Evolutionary conservation across 441 rosid species (phyloP).

Genomic region (Gossypium davidsonii): DNA sequence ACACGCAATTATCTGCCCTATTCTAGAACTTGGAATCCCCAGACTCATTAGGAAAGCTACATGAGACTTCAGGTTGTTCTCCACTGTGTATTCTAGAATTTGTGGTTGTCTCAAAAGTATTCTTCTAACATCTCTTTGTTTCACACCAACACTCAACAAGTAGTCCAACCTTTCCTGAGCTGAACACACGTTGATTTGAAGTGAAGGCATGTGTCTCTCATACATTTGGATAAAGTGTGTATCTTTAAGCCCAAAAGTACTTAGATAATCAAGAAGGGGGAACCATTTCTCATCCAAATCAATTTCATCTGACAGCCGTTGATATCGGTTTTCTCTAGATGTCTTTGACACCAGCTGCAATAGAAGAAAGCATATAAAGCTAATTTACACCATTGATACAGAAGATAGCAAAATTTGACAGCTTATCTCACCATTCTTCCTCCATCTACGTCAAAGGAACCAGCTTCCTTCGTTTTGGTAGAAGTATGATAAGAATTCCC

Average conservation of each 20-base stretch:
- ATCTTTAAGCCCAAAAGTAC: conserved; percentile 73
- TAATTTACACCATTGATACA: neutral
- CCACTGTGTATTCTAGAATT: conserved; percentile 75
- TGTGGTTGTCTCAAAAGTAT: conserved; percentile 89
- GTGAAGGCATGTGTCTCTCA: conserved; percentile 79
- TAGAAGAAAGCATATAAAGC: conserved; percentile 15
- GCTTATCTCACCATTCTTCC: conserved; percentile 41
- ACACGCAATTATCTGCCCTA: conserved; percentile 75
- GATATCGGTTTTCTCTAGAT: conserved; percentile 40
- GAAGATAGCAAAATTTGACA: neutral
- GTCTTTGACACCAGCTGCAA: conserved; percentile 42
- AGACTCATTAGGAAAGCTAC: conserved; percentile 65
- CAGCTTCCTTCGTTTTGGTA: conserved; percentile 24
- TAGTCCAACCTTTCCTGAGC: conserved; percentile 83
- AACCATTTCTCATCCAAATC: conserved; percentile 67
- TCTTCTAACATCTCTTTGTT: conserved; percentile 70
- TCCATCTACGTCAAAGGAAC: conserved; percentile 29
- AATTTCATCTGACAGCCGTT: conserved; percentile 57
- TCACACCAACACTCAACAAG: conserved; percentile 80
- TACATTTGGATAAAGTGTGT: conserved; percentile 83
- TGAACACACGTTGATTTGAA: conserved; percentile 65
- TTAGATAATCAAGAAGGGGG: conserved; percentile 79
- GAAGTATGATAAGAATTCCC: conserved; percentile 17
- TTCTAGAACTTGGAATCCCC: conserved; percentile 71
- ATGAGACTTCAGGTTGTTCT: conserved; percentile 73